These are phyloP conservation scores for Chrysoporthe cubensis DNA, from an alignment of 2,329 filamentous ascomycete species.

Conservation along the genomic window DNA sequence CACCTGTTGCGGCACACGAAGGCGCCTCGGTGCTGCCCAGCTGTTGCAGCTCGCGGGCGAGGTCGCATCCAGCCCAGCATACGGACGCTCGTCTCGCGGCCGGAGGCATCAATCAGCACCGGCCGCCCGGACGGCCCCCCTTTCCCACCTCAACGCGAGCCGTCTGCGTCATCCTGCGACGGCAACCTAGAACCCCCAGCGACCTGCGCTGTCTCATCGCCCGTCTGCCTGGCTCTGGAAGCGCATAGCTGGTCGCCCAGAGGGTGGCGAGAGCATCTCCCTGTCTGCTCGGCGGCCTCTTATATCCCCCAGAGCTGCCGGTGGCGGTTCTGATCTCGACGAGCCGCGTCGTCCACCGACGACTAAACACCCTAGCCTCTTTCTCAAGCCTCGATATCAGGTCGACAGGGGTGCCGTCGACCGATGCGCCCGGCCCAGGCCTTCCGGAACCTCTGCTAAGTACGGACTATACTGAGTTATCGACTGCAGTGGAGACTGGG, in stretches of 20 bases:
- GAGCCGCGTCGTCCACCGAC: neutral
- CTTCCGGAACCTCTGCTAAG: conserved; percentile 13
- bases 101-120: neutral
- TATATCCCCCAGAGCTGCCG: neutral
- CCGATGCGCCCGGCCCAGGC: conserved; percentile 16
- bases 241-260: neutral
- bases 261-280: neutral
- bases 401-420: conserved; percentile 21
- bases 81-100: neutral
- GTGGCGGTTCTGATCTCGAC: neutral
- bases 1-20: conserved; percentile 3
- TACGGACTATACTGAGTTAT: neutral
- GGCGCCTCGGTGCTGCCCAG: conserved; percentile 1
- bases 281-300: neutral
- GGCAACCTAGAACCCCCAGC: neutral
- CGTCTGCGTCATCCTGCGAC: conserved; percentile 1
- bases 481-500: conserved; percentile 17
- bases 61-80: neutral
- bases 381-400: neutral
- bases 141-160: conserved; percentile 3
- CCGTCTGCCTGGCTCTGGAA: conserved; percentile 14
- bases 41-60: conserved; percentile 15
- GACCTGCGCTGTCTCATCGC: conserved; percentile 5
- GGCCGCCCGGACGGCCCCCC: neutral
- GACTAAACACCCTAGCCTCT: conserved; percentile 13